Evolutionary conservation across 805 yeast species (phyloP), one percentile per base, ranked within the genome.

Genomic region (Yamadazyma insecticola): DNA sequence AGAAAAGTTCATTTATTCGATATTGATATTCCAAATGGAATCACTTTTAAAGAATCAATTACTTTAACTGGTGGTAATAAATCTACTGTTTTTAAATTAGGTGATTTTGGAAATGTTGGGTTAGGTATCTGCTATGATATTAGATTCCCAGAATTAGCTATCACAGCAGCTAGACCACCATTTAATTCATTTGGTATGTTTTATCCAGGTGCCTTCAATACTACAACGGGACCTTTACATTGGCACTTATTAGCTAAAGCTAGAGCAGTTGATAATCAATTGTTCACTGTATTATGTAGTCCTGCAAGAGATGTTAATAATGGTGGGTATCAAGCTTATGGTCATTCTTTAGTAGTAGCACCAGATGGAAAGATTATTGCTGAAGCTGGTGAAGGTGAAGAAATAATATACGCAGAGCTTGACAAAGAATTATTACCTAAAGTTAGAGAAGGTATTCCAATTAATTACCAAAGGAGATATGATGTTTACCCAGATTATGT

Each of bases 1-100:
- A 74, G 97, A 44, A 90, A 90, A 51, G 89, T 78, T 3, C 98
- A 90, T 53, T 57, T 90, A 40, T 90, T 90, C 49, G 97, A 90
- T 52, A 85, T 90, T 35, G 92, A 87, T 43, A 87, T 90, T 32
- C 96, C 97, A 1, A 81, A 81, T 28, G 89, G 90, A 30, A 88
- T 92, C 52, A 75, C 88, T 9, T 90, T 90, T 66, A 77, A 81
- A 52, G 98, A 90, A 54, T 78, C 86, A 27, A 68, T 67, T 16
- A 74, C 85, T 3, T 66, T 92, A 38, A 71, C 81, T 7, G 86
- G 87, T 8, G 97, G 97, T 15, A 66, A 73, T 44, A 80, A 81
- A 50, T 81, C 94, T 24, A 87, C 98, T 1, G 81, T 87, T 5
- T 73, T 81, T 44, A 75, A 76, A 32, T 49, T 83, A 26, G 76